These are phyloP conservation scores for Themeda triandra DNA, from an alignment of 176 grass and related monocot species.

Conservation along the genomic window DNA sequence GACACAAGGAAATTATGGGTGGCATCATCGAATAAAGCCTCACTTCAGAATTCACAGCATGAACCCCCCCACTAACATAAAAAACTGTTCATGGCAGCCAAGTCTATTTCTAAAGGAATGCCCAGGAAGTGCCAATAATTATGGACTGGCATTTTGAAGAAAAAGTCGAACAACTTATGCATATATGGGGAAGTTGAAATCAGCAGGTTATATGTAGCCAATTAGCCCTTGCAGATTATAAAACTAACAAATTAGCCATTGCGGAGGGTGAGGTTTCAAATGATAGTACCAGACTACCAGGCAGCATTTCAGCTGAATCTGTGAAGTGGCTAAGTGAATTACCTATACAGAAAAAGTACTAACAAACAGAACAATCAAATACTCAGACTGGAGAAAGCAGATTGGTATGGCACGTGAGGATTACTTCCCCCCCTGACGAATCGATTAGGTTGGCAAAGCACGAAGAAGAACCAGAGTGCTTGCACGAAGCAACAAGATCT, in stretches of 20 bases:
- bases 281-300: background rate
- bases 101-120: background rate
- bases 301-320: slow-evolving; percentile 5
- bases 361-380: background rate
- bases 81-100: background rate
- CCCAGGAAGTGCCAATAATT: background rate
- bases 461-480: background rate
- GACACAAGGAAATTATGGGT: background rate
- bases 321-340: background rate
- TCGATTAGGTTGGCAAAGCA: background rate
- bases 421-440: background rate
- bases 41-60: background rate
- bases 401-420: background rate
- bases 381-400: background rate
- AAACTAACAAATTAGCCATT: background rate
- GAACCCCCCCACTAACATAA: background rate
- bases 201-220: background rate
- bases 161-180: background rate
- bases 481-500: slow-evolving; percentile 10
- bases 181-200: background rate
- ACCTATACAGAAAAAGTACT: background rate
- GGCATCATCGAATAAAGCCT: background rate
- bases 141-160: background rate
- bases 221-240: background rate
- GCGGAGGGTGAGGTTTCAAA: background rate